These are phyloP conservation scores for Monilinia fructigena DNA, from an alignment of 2,329 filamentous ascomycete genomes.

Conservation along the genomic window DNA sequence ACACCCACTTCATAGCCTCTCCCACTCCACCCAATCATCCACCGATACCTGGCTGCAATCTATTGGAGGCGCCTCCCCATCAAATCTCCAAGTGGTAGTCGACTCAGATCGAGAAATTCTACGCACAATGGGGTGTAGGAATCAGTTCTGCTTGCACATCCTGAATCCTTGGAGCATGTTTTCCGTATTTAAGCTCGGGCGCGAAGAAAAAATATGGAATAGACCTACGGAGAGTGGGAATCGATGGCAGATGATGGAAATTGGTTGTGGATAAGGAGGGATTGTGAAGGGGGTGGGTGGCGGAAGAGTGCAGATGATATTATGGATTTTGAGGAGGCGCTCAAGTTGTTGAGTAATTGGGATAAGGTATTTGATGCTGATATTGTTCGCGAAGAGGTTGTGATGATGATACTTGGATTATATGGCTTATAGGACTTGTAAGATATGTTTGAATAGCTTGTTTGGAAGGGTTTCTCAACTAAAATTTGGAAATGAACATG, in stretches of 20 bases:
- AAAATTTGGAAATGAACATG: background rate
- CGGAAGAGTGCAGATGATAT: slow-evolving; percentile 52
- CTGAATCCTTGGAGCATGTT: slow-evolving; percentile 58
- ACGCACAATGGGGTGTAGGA: slow-evolving; percentile 65
- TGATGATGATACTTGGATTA: background rate
- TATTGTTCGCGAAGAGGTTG: background rate
- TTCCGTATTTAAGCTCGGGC: slow-evolving; percentile 56
- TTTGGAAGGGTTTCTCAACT: background rate
- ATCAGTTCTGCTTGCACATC: slow-evolving; percentile 57
- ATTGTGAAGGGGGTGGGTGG: slow-evolving; percentile 53
- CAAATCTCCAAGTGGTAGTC: slow-evolving; percentile 54
- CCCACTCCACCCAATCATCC: slow-evolving; percentile 58
- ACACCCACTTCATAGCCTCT: slow-evolving; percentile 61
- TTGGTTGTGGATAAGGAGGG: slow-evolving; percentile 57
- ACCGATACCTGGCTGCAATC: slow-evolving; percentile 44
- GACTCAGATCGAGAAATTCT: slow-evolving; percentile 61
- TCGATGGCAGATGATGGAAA: slow-evolving; percentile 67
- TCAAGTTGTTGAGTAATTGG: slow-evolving; percentile 35
- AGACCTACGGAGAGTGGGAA: slow-evolving; percentile 62
- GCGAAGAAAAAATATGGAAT: slow-evolving; percentile 65
- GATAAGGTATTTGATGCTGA: slow-evolving; percentile 4
- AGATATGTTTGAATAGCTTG: background rate
- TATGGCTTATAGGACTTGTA: background rate
- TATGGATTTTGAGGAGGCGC: slow-evolving; percentile 51
- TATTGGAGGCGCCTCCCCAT: slow-evolving; percentile 37